Evolutionary conservation across 805 yeast species (phyloP).

Genomic region (Kodamaea hsintzibuensis): DNA sequence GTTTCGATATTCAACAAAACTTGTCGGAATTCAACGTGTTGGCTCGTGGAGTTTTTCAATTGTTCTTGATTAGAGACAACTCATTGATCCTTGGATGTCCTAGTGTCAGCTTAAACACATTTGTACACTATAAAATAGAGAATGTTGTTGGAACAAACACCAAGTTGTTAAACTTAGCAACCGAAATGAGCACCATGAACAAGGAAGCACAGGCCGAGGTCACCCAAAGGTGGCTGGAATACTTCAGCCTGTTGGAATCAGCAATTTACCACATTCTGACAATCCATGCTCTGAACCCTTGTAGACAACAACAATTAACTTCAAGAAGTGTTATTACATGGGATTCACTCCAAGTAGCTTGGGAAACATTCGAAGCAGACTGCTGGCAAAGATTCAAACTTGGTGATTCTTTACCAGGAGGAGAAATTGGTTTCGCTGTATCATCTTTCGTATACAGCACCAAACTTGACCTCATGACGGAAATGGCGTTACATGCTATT

Average conservation of each 20-base stretch:
- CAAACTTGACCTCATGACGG: constrained; percentile 71
- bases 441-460: constrained; percentile 67
- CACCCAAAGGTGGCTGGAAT: not conserved
- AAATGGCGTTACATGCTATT: constrained; percentile 70
- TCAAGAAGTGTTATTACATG: constrained; percentile 58
- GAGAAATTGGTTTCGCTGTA: constrained; percentile 58
- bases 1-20: constrained; percentile 26
- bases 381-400: constrained; percentile 28
- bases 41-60: constrained; percentile 64
- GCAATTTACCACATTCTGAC: constrained; percentile 37
- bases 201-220: constrained; percentile 9
- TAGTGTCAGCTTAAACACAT: constrained; percentile 16
- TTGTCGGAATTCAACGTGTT: constrained; percentile 41
- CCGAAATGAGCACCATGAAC: constrained; percentile 6
- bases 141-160: constrained; percentile 43
- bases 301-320: constrained; percentile 76
- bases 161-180: constrained; percentile 25
- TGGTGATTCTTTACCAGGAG: constrained; percentile 31
- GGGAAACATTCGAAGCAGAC: constrained; percentile 63
- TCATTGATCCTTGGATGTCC: constrained; percentile 54
- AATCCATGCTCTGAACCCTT: constrained; percentile 55
- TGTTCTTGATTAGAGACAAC: constrained; percentile 64
- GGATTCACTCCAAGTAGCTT: constrained; percentile 79
- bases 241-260: constrained; percentile 43
- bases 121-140: constrained; percentile 27